Conservation (phyloP, 345 rosid genomes). For the Lepidium didymum region DNA sequence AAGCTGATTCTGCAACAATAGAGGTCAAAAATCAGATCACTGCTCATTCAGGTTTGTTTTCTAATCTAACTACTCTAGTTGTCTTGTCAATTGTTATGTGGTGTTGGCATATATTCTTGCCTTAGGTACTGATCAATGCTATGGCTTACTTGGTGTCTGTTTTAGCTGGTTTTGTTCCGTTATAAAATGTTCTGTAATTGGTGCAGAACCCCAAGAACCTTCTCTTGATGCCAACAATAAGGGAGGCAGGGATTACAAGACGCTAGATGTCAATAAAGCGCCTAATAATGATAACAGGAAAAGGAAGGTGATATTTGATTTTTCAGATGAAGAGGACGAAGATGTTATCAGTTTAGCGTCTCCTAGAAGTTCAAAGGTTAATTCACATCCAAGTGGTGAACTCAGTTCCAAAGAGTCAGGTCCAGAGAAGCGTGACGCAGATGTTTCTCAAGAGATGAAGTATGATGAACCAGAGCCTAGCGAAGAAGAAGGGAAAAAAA, state of each 20-base stretch:
- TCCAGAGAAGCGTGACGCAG: conserved; percentile 21
- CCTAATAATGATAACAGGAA: conserved; percentile 50
- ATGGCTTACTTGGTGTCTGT: neutral
- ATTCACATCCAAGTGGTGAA: conserved; percentile 19
- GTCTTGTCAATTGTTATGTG: neutral
- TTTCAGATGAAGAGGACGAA: conserved; percentile 78
- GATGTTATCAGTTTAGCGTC: conserved; percentile 67
- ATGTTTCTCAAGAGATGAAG: conserved; percentile 8
- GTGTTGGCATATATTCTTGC: neutral
- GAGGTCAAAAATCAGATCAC: conserved; percentile 8
- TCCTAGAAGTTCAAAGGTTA: conserved; percentile 46
- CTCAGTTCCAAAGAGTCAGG: conserved; percentile 23
- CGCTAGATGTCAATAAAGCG: conserved; percentile 37
- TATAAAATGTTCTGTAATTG: conserved; percentile 27
- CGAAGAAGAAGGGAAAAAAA: conserved; percentile 34
- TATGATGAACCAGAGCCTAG: conserved; percentile 30
- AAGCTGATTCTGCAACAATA: conserved; percentile 29
- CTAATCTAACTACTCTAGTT: conserved; percentile 1
- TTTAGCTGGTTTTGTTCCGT: neutral
- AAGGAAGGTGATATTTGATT: conserved; percentile 70
- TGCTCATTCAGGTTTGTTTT: conserved; percentile 37
- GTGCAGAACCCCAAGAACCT: conserved; percentile 49
- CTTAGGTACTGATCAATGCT: neutral
- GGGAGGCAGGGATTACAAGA: conserved; percentile 51
- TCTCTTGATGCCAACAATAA: conserved; percentile 34